Conservation (phyloP, 2,329 filamentous ascomycete genomes). For the Ilyonectria mors-panacis region DNA sequence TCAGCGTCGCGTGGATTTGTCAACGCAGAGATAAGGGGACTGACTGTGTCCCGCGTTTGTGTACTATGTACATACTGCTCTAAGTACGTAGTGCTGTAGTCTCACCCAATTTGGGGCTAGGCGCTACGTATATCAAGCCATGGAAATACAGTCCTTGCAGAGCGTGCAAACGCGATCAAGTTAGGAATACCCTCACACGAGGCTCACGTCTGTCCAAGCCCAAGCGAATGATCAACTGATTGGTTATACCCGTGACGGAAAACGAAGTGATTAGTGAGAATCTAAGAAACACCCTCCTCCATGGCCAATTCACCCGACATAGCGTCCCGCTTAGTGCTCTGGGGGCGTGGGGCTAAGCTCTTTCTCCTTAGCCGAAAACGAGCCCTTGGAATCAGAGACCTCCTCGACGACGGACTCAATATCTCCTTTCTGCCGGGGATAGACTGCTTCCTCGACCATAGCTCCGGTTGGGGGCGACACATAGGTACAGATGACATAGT, state of each 20-base stretch:
- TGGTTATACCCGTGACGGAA: slow-evolving; percentile 2
- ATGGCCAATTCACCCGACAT: not conserved
- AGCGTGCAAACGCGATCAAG: not conserved
- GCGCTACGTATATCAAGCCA: not conserved
- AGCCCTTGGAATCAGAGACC: slow-evolving; percentile 14
- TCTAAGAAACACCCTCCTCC: not conserved
- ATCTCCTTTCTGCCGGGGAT: slow-evolving; percentile 6
- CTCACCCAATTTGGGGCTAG: not conserved
- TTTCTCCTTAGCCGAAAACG: slow-evolving; percentile 12
- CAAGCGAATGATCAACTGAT: slow-evolving; percentile 1
- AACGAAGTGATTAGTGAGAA: slow-evolving; percentile 1
- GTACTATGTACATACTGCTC: not conserved
- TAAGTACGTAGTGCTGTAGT: not conserved
- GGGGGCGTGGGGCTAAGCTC: slow-evolving; percentile 6
- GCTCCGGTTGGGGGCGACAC: slow-evolving; percentile 8
- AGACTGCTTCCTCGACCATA: slow-evolving; percentile 13
- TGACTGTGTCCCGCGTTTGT: not conserved
- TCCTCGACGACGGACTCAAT: slow-evolving; percentile 7
- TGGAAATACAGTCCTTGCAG: not conserved
- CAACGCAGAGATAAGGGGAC: not conserved
- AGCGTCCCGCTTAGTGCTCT: not conserved
- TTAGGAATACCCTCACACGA: not conserved
- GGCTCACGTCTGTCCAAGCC: not conserved
- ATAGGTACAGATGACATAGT: slow-evolving; percentile 20
- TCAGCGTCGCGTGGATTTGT: not conserved